A percentile compares a stretch with the other conserved stretches of the same genome.
phyloP scores from a whole-genome alignment of 2,329 filamentous ascomycete genomes.

The Beauveria bassiana region DNA sequence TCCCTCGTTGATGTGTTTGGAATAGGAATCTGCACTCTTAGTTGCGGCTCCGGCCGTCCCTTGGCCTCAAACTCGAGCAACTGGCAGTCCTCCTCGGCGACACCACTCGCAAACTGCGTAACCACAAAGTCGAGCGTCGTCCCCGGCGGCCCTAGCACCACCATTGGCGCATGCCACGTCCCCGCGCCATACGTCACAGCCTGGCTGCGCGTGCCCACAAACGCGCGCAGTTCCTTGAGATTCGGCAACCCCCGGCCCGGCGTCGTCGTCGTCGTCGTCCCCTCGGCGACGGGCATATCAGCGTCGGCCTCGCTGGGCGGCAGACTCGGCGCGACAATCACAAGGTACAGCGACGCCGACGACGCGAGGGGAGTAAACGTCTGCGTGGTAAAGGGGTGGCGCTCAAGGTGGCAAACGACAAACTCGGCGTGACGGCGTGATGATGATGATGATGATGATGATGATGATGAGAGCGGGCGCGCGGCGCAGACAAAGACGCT shows the following conservation, averaged over 20 bases:
- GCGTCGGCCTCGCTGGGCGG: conserved; percentile 28
- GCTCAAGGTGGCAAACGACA: conserved; percentile 64
- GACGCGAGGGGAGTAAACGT: conserved; percentile 74
- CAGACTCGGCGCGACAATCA: conserved; percentile 79
- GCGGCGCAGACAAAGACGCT: conserved; percentile 79
- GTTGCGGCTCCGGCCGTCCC: conserved; percentile 32
- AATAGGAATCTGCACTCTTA: conserved; percentile 26
- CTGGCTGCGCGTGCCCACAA: conserved; percentile 68
- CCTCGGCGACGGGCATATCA: conserved; percentile 18
- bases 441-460: not conserved
- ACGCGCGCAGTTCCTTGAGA: conserved; percentile 61
- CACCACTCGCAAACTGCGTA: conserved; percentile 79
- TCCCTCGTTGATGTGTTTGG: conserved; percentile 4
- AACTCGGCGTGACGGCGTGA: conserved; percentile 36
- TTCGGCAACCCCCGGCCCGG: conserved; percentile 64
- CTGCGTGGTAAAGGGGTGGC: conserved; percentile 91
- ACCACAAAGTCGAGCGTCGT: conserved; percentile 77
- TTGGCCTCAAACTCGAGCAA: conserved; percentile 46
- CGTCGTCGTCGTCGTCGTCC: conserved; percentile 42
- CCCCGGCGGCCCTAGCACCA: conserved; percentile 57
- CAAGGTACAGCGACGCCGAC: conserved; percentile 57
- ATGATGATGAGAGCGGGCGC: conserved; percentile 18
- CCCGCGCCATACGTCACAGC: conserved; percentile 88
- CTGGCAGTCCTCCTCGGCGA: conserved; percentile 79
- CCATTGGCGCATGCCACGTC: conserved; percentile 97